Evolutionary conservation across 1,139 yeast genomes (phyloP).

Genomic region (Suhomyces choctaworum): DNA sequence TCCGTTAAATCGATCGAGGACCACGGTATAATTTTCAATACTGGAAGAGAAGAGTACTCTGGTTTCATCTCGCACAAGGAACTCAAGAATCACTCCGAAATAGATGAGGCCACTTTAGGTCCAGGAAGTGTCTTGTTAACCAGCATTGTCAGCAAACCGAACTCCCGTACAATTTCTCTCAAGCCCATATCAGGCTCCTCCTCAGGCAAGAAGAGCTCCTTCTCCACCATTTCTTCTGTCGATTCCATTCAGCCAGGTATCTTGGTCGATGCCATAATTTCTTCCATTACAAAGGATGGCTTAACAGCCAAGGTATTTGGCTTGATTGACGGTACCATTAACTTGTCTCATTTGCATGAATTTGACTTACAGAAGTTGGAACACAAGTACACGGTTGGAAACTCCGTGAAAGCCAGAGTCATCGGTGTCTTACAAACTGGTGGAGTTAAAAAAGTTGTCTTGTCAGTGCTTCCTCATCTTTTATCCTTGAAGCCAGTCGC

Average conservation of each 20-base stretch:
- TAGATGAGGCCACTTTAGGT: constrained; percentile 21
- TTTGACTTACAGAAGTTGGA: constrained; percentile 51
- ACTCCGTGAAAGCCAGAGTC: constrained; percentile 67
- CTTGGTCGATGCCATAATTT: constrained; percentile 70
- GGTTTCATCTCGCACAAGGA: constrained; percentile 84
- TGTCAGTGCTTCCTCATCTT: constrained; percentile 65
- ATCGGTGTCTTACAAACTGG: constrained; percentile 57
- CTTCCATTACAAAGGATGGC: constrained; percentile 63
- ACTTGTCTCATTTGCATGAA: constrained; percentile 62
- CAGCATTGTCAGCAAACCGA: constrained; percentile 44
- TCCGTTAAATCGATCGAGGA: constrained; percentile 82
- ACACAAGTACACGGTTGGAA: constrained; percentile 66
- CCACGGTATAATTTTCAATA: constrained; percentile 78
- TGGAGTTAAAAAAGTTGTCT: constrained; percentile 59
- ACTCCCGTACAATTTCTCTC: constrained; percentile 62
- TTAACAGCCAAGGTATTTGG: constrained; percentile 69
- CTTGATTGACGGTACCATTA: constrained; percentile 69
- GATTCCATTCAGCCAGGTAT: constrained; percentile 87
- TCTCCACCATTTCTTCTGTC: constrained; percentile 62
- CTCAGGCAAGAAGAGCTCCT: constrained; percentile 42
- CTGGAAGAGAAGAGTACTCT: constrained; percentile 56
- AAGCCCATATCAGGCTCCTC: constrained; percentile 36
- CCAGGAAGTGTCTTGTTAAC: constrained; percentile 55
- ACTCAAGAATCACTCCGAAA: constrained; percentile 27
- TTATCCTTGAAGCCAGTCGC: constrained; percentile 25